A percentile compares a stretch with the other conserved stretches of the same genome.
Evolutionary conservation across 73 alveolate genomes (phyloP).

Genomic region (Paramecium primaurelia): DNA sequence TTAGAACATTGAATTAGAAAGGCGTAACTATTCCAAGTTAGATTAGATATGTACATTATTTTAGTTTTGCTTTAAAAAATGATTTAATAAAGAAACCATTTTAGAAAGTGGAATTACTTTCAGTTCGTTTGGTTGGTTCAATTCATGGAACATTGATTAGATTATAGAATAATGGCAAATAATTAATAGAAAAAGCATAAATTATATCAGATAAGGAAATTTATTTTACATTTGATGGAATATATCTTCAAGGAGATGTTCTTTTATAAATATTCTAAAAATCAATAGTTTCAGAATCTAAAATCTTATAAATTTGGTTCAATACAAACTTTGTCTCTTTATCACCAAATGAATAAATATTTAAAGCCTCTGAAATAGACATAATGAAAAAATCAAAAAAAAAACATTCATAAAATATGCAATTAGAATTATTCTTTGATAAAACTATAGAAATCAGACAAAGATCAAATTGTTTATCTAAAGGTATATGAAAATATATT

Average conservation of each 20-base stretch:
- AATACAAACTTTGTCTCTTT: slow-evolving; percentile 19
- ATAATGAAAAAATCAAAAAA: background rate
- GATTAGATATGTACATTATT: slow-evolving; percentile 52
- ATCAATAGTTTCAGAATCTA: background rate
- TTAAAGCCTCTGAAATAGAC: background rate
- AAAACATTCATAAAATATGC: background rate
- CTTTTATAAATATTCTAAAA: slow-evolving; percentile 18
- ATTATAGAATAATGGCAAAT: background rate
- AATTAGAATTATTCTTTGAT: background rate
- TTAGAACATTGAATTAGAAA: slow-evolving; percentile 75
- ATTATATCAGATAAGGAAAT: background rate
- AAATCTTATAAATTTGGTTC: slow-evolving; percentile 51
- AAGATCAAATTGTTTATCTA: background rate
- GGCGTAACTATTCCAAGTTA: slow-evolving; percentile 61
- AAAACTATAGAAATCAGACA: background rate
- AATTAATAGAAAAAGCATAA: background rate
- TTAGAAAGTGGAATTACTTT: background rate
- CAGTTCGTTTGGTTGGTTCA: slow-evolving; percentile 8
- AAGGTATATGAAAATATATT: background rate
- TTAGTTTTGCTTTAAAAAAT: slow-evolving; percentile 9
- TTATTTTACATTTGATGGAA: background rate
- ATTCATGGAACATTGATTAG: slow-evolving; percentile 18
- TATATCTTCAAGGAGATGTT: slow-evolving; percentile 35
- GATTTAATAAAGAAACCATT: background rate
- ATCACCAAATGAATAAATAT: background rate